These are phyloP conservation scores for Serpula lacrymans DNA, from an alignment of 768 basidiomycete species.

Conservation along the genomic window DNA sequence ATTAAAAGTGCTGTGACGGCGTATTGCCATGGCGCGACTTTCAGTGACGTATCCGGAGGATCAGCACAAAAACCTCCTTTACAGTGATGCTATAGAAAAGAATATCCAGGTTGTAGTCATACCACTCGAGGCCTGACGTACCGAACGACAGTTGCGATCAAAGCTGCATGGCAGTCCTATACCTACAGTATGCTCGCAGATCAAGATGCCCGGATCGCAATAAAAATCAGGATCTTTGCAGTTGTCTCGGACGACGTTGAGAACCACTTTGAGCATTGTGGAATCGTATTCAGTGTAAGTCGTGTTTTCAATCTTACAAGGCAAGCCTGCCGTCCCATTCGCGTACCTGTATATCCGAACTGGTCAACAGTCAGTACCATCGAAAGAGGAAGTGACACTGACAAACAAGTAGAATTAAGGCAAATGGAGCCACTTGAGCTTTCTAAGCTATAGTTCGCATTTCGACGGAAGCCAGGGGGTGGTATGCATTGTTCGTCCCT, in stretches of 20 bases:
- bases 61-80: conserved; percentile 24
- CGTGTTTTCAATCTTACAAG: conserved; percentile 52
- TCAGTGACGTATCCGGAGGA: conserved; percentile 35
- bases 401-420: conserved; percentile 58
- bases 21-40: conserved; percentile 44
- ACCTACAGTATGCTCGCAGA: conserved; percentile 41
- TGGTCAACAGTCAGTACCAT: neutral
- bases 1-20: conserved; percentile 35
- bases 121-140: too few relatives aligned
- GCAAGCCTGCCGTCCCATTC: conserved; percentile 47
- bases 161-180: too few relatives aligned
- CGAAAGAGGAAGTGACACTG: conserved; percentile 17
- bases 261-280: conserved; percentile 38
- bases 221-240: conserved; percentile 51
- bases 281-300: conserved; percentile 47
- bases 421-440: conserved; percentile 54
- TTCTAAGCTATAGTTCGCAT: conserved; percentile 37
- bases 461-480: conserved; percentile 35
- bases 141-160: too few relatives aligned
- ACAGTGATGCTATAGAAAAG: conserved; percentile 28
- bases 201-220: conserved; percentile 43
- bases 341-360: conserved; percentile 41
- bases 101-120: too few relatives aligned
- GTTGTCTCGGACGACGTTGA: conserved; percentile 55
- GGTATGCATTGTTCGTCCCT: conserved; percentile 56